These are phyloP conservation scores for Hypoxylon trugodes DNA, from an alignment of 495 filamentous ascomycete species.

Conservation along the genomic window DNA sequence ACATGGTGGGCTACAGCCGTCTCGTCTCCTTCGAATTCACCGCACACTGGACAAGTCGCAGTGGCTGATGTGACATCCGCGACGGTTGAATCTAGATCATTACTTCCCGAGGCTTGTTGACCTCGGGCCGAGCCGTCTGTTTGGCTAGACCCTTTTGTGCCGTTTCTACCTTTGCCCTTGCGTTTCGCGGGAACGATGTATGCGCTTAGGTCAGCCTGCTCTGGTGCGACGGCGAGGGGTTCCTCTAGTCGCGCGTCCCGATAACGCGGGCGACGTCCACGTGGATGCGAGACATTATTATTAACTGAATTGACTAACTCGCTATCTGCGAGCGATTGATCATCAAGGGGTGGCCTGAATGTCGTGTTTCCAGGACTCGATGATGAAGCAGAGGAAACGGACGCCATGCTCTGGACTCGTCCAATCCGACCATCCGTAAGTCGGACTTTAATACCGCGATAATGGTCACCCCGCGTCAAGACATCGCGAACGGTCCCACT, in stretches of 20 bases:
- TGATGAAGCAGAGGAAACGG: conserved; percentile 33
- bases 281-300: conserved; percentile 9
- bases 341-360: too few species aligned
- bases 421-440: conserved; percentile 72
- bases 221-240: conserved; percentile 29
- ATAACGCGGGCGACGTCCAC: conserved; percentile 29
- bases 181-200: conserved; percentile 57
- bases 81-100: conserved; percentile 1
- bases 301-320: background rate
- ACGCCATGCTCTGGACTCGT: conserved; percentile 67
- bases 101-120: conserved; percentile 12
- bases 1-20: conserved; percentile 67
- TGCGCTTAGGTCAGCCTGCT: conserved; percentile 50
- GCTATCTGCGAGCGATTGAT: conserved; percentile 4
- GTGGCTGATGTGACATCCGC: conserved; percentile 32
- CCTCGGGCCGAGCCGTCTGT: conserved; percentile 13
- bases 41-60: conserved; percentile 66
- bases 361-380: conserved; percentile 18
- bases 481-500: conserved; percentile 67
- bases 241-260: conserved; percentile 36
- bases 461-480: conserved; percentile 74
- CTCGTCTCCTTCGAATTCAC: conserved; percentile 66
- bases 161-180: conserved; percentile 40
- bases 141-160: conserved; percentile 22
- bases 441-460: conserved; percentile 79